phyloP scores from a whole-genome alignment of 352 stramenopile genomes.

The Thalassiosira oceanica region DNA sequence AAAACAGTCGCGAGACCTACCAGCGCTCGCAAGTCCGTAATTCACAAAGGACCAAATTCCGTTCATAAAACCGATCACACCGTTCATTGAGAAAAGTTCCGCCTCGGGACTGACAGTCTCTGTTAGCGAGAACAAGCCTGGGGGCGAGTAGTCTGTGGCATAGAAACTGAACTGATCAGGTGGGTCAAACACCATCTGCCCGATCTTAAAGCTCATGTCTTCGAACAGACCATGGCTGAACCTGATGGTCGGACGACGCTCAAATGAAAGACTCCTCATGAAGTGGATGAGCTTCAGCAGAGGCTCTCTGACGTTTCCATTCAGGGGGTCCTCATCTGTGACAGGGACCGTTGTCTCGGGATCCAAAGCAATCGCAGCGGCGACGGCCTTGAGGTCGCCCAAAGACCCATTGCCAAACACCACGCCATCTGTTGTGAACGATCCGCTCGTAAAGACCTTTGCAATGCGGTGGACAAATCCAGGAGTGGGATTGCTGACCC shows the following conservation, averaged over 20 bases:
- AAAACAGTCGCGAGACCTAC: too few relatives aligned
- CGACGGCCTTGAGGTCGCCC: slow-evolving; percentile 45
- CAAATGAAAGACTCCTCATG: slow-evolving; percentile 33
- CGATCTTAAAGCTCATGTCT: slow-evolving; percentile 6
- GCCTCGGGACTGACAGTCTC: slow-evolving; percentile 41
- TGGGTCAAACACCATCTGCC: slow-evolving; percentile 30
- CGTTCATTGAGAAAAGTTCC: too few relatives aligned
- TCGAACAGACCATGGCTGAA: slow-evolving; percentile 4
- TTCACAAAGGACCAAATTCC: slow-evolving; percentile 59
- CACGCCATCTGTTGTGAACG: slow-evolving; percentile 14
- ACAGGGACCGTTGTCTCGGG: slow-evolving; percentile 28
- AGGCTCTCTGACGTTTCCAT: slow-evolving; percentile 50
- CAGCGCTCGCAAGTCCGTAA: slow-evolving; percentile 63
- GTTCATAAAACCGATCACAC: too few relatives aligned
- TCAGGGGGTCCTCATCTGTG: slow-evolving; percentile 46
- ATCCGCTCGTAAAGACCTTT: slow-evolving; percentile 37
- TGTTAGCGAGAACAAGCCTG: slow-evolving; percentile 29
- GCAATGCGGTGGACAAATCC: slow-evolving; percentile 50
- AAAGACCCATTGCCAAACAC: slow-evolving; percentile 47
- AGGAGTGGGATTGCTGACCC: slow-evolving; percentile 51
- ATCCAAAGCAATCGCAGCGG: slow-evolving; percentile 57
- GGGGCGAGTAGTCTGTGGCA: slow-evolving; percentile 38
- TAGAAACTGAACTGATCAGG: slow-evolving; percentile 59
- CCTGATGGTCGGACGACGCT: background rate
- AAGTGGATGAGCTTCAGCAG: slow-evolving; percentile 49